Conservation (phyloP, 345 rosid species). For the Citrus reticulata region DNA sequence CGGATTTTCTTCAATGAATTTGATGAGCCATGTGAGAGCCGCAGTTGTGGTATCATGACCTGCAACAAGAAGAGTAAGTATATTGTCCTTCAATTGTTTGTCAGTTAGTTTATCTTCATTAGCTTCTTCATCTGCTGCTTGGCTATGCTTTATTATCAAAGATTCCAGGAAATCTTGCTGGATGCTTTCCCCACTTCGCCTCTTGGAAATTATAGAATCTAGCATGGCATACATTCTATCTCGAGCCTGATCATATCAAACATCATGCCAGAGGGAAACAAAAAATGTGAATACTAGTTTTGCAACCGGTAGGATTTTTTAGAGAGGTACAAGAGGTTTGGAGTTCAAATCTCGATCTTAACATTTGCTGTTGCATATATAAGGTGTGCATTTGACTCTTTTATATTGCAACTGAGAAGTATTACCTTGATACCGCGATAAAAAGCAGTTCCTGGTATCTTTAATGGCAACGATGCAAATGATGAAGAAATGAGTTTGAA, state of each 20-base stretch:
- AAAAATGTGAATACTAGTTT: background rate
- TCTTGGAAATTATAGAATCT: conserved; percentile 35
- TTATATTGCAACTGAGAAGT: background rate
- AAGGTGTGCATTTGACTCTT: background rate
- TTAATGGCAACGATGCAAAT: conserved; percentile 63
- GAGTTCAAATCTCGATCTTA: background rate
- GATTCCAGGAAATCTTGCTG: conserved; percentile 63
- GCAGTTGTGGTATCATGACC: conserved; percentile 76
- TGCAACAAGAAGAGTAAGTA: conserved; percentile 58
- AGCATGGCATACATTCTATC: conserved; percentile 60
- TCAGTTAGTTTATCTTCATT: conserved; percentile 48
- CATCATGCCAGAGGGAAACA: background rate
- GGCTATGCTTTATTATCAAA: conserved; percentile 50
- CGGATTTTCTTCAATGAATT: conserved; percentile 57
- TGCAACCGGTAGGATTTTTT: background rate
- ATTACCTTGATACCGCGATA: conserved; percentile 51
- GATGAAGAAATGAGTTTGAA: conserved; percentile 65
- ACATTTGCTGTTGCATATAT: background rate
- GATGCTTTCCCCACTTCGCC: conserved; percentile 43
- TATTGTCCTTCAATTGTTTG: conserved; percentile 53
- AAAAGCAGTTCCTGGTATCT: conserved; percentile 65
- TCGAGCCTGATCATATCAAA: conserved; percentile 42
- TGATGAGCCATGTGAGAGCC: conserved; percentile 59
- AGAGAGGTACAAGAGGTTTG: background rate
- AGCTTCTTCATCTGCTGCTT: conserved; percentile 19